These are phyloP conservation scores for Periconia sp. DNA, from an alignment of 2,329 filamentous ascomycete genomes.

Conservation along the genomic window DNA sequence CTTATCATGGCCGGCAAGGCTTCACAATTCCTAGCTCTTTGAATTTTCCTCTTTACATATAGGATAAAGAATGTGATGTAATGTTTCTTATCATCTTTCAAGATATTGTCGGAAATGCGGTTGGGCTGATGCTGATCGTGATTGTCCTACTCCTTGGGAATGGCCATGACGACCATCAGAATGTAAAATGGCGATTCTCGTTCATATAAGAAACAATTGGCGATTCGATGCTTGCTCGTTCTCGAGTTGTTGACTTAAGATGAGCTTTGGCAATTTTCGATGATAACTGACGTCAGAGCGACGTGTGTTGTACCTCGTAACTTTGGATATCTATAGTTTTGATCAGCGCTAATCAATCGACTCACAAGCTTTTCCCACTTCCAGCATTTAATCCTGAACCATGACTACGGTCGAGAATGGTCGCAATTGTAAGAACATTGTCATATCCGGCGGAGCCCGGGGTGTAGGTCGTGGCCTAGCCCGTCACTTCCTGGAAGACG, in stretches of 20 bases:
- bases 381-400: slow-evolving; percentile 2
- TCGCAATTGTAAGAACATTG: slow-evolving; percentile 36
- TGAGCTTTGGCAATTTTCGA: not conserved
- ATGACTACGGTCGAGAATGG: slow-evolving; percentile 16
- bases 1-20: too few relatives aligned
- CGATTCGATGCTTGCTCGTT: not conserved
- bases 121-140: too few relatives aligned
- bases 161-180: too few relatives aligned
- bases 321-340: not conserved
- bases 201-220: not conserved
- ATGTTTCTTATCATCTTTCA: too few relatives aligned
- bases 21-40: too few relatives aligned
- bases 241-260: not conserved
- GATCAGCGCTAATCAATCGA: not conserved
- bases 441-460: slow-evolving; percentile 52
- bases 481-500: slow-evolving; percentile 53
- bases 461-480: slow-evolving; percentile 57
- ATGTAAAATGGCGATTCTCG: too few relatives aligned
- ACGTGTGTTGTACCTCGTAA: slow-evolving; percentile 1
- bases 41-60: too few relatives aligned
- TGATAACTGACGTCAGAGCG: slow-evolving; percentile 13
- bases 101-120: too few relatives aligned
- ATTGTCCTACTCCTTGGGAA: too few relatives aligned
- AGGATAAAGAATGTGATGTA: too few relatives aligned
- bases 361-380: not conserved